phyloP scores from a whole-genome alignment of 148 eudicot species.

The Chenopodium album region DNA sequence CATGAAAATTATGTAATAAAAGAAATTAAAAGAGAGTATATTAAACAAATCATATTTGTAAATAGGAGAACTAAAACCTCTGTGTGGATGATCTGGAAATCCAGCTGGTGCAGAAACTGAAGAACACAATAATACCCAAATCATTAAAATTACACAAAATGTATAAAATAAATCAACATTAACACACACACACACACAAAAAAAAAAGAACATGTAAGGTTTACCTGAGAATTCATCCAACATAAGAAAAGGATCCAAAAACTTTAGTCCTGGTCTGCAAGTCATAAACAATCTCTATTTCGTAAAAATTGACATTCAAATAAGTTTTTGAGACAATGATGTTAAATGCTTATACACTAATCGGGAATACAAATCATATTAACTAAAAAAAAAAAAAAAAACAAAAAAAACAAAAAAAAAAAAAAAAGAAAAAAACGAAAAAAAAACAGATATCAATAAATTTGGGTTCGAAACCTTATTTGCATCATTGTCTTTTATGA shows the following conservation, averaged over 20 bases:
- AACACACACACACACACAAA: not conserved
- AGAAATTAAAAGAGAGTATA: no score
- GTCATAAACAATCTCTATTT: not conserved
- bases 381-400: no score
- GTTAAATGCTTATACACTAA: no score
- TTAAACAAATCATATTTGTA: not conserved
- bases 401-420: no score
- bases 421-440: no score
- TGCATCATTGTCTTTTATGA: not conserved
- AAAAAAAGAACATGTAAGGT: no score
- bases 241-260: constrained; percentile 83
- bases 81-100: constrained; percentile 95
- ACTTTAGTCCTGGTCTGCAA: constrained; percentile 74
- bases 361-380: no score
- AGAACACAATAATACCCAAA: not conserved
- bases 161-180: not conserved
- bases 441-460: no score
- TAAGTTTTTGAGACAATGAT: no score
- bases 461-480: no score
- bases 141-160: not conserved
- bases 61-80: constrained; percentile 47
- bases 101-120: constrained; percentile 94
- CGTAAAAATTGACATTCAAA: no score
- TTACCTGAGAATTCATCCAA: constrained; percentile 89
- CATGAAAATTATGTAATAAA: not conserved